Percentiles rank a stretch among this genome's conserved stretches.
These are phyloP conservation scores for Fomitopsis betulina DNA, from an alignment of 1,284 basidiomycete genomes.

Conservation along the genomic window DNA sequence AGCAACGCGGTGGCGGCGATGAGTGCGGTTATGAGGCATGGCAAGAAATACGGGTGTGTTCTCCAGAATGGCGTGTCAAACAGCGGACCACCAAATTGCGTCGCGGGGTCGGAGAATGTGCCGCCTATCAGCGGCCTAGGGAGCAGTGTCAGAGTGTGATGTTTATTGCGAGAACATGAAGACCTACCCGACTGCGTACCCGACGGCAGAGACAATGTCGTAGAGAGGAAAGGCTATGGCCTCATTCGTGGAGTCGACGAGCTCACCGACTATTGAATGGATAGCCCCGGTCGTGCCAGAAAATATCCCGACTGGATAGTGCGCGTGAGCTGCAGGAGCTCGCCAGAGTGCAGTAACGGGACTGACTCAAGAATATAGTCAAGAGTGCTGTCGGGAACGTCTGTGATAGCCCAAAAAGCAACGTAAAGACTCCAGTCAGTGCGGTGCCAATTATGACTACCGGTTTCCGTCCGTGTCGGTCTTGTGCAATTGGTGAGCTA, in stretches of 20 bases:
- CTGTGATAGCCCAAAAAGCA: constrained; percentile 52
- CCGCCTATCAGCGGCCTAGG: constrained; percentile 60
- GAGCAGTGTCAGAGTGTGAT: not conserved
- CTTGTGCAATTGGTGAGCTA: constrained; percentile 29
- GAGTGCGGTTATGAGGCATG: constrained; percentile 41
- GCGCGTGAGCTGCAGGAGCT: not conserved
- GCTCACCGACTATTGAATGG: constrained; percentile 56
- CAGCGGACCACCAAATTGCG: constrained; percentile 34
- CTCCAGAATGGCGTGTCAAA: constrained; percentile 43
- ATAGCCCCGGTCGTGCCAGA: constrained; percentile 59
- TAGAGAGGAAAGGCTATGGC: constrained; percentile 58
- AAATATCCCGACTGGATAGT: constrained; percentile 32
- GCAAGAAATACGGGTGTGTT: constrained; percentile 55
- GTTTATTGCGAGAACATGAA: not conserved
- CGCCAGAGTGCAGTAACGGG: not conserved
- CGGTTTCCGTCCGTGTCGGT: constrained; percentile 55
- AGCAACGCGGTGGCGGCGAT: constrained; percentile 27
- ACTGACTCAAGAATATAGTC: constrained; percentile 35
- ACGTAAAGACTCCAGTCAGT: constrained; percentile 43
- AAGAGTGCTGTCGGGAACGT: constrained; percentile 42
- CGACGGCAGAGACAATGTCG: constrained; percentile 56
- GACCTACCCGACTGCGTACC: constrained; percentile 51
- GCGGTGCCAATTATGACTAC: constrained; percentile 51
- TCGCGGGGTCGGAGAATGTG: constrained; percentile 50
- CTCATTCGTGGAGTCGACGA: constrained; percentile 65